phyloP scores from a whole-genome alignment of 2,329 filamentous ascomycete species.

The Colletotrichum graminicola region DNA sequence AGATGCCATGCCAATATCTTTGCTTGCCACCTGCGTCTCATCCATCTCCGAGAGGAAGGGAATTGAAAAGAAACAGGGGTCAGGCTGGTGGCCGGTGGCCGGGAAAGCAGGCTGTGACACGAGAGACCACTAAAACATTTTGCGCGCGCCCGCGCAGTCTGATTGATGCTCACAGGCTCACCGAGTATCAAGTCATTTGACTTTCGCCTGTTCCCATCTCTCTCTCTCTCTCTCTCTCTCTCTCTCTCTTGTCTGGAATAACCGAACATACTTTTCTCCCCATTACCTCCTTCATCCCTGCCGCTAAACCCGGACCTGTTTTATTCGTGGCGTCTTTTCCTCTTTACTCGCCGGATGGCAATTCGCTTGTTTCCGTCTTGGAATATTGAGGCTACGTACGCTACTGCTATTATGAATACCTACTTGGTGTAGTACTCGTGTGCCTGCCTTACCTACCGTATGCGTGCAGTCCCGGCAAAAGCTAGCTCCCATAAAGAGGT shows the following conservation, averaged over 20 bases:
- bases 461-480: neutral
- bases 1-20: neutral
- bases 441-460: neutral
- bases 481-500: constrained; percentile 26
- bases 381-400: constrained; percentile 26
- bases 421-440: no score
- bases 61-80: neutral
- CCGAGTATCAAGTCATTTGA: constrained; percentile 22
- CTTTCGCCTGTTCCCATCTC: neutral
- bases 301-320: neutral
- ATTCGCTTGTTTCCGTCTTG: constrained; percentile 25
- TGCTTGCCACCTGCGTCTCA: neutral
- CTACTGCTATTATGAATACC: neutral
- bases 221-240: no score
- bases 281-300: constrained; percentile 19
- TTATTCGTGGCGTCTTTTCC: neutral
- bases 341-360: neutral
- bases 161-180: constrained; percentile 3
- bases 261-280: neutral
- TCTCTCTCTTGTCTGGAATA: constrained; percentile 21
- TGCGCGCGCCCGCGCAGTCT: constrained; percentile 6
- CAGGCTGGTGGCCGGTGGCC: neutral
- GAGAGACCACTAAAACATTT: constrained; percentile 3
- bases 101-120: constrained; percentile 5
- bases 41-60: neutral